Base-by-base conservation (phyloP, 164 flowering plant species). In the Macadamia integrifolia region DNA sequence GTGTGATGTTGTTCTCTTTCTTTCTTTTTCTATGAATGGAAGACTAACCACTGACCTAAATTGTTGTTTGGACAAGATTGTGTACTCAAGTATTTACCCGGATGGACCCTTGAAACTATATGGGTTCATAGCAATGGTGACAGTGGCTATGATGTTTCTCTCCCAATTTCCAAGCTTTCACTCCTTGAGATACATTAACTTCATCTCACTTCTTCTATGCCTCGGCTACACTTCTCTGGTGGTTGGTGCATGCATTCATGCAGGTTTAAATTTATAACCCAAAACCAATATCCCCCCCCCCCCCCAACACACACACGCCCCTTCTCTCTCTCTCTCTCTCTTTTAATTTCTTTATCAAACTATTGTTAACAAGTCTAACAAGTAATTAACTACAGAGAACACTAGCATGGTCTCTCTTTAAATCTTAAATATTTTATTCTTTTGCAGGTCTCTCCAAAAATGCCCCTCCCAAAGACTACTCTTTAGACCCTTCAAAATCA, bases 101-200 rank as follows among this genome's bases (percentile, higher is more conserved):
- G 46, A 86, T 69, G 95, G 97, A 17, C 65, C 93, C 28, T 68
- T 92, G 80, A 86, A 86, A 69, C 68, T 94, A 67, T 92, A 88
- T 55, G 79, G 90, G 65, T 92, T 94, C 84, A 88, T 94, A 76
- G 91, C 89, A 65, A 86, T 90, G 87, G 97, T 83, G 75, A 88
- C 97, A 9, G 80, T 67, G 46, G 87, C 85, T 12, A 92, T 92
- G 97, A 92, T 90, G 35, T 18, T 85, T 58, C 87, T 92, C 40
- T 90, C 99, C 69, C 99, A 94, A 72, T 74, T 94, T 42, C 99
- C 99, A 57, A 75, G 85, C 46, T 94, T 94, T 70, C 97, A 94
- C 79, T 92, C 99, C 58, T 96, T 94, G 43, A 83, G 97, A 56
- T 86, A 94, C 76, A 78, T 94, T 72, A 94, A 88, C 81, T 68